Evolutionary conservation across 2,329 filamentous ascomycete species (phyloP).

Genomic region (Arthrinium phaeospermum): DNA sequence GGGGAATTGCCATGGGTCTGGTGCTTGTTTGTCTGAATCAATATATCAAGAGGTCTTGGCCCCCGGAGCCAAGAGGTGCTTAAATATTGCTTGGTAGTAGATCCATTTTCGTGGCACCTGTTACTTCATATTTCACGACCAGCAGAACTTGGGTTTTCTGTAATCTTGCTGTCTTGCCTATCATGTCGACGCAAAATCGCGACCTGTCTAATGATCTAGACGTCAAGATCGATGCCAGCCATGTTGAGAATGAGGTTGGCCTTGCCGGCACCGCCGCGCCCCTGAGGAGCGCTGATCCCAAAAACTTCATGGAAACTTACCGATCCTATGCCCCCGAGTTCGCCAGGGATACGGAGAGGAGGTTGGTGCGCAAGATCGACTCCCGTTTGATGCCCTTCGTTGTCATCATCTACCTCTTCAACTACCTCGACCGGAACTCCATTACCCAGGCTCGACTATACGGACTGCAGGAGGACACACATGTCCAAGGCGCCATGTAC

Average conservation of each 20-base stretch:
- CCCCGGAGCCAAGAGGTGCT: neutral
- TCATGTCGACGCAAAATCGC: neutral
- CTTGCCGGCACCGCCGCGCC: neutral
- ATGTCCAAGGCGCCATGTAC: neutral
- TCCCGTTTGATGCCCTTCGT: conserved; percentile 18
- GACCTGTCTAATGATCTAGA: neutral
- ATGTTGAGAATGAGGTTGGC: neutral
- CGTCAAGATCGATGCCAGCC: neutral
- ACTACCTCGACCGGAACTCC: conserved; percentile 16
- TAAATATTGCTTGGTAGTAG: neutral
- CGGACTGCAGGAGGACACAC: neutral
- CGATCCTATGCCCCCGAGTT: neutral
- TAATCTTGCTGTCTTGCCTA: neutral
- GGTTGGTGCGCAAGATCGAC: conserved; percentile 21
- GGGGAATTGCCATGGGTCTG: neutral
- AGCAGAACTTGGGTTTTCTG: neutral
- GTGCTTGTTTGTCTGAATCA: neutral
- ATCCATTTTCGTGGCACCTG: neutral
- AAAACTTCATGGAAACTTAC: neutral
- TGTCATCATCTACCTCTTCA: conserved; percentile 9
- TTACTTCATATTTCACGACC: neutral
- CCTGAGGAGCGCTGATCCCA: neutral
- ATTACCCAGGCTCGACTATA: conserved; percentile 5
- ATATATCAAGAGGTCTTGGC: neutral
- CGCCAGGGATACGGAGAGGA: conserved; percentile 4